phyloP scores from a whole-genome alignment of 768 basidiomycete genomes.

The Asterophora lycoperdoides region DNA sequence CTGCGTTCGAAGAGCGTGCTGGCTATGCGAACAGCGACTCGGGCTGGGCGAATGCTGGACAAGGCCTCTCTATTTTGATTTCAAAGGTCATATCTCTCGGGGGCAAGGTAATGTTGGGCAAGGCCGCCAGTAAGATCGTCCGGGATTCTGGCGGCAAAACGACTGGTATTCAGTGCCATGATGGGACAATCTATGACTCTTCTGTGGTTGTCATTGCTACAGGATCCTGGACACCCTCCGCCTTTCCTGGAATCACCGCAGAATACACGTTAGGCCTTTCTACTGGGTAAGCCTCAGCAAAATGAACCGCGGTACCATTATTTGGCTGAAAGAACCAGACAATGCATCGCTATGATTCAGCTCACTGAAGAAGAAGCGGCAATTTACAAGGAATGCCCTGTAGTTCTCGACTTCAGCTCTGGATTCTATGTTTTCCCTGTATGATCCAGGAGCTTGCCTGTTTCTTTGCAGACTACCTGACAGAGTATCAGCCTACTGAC shows the following conservation, averaged over 20 bases:
- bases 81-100: conserved; percentile 53
- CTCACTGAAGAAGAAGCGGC: conserved; percentile 67
- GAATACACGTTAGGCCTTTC: conserved; percentile 52
- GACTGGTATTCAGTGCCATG: conserved; percentile 57
- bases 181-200: conserved; percentile 52
- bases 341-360: conserved; percentile 73
- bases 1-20: conserved; percentile 29
- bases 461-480: neutral
- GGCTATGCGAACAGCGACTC: conserved; percentile 75
- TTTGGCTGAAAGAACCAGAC: conserved; percentile 40
- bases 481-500: conserved; percentile 53
- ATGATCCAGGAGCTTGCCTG: conserved; percentile 16
- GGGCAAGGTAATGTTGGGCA: conserved; percentile 55
- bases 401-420: conserved; percentile 65
- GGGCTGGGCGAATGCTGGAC: conserved; percentile 81
- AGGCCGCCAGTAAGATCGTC: conserved; percentile 49
- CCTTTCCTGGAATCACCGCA: conserved; percentile 59
- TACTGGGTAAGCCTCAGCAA: conserved; percentile 61
- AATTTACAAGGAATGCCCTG: conserved; percentile 56
- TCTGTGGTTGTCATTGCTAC: conserved; percentile 65
- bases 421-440: conserved; percentile 88
- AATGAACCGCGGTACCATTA: neutral
- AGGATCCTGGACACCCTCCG: conserved; percentile 83
- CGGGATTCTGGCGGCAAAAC: conserved; percentile 35
- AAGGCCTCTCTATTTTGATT: conserved; percentile 56